These are phyloP conservation scores for Neckera pumila DNA, from an alignment of 225 moss, liverwort and hornwort genomes.

Conservation along the genomic window DNA sequence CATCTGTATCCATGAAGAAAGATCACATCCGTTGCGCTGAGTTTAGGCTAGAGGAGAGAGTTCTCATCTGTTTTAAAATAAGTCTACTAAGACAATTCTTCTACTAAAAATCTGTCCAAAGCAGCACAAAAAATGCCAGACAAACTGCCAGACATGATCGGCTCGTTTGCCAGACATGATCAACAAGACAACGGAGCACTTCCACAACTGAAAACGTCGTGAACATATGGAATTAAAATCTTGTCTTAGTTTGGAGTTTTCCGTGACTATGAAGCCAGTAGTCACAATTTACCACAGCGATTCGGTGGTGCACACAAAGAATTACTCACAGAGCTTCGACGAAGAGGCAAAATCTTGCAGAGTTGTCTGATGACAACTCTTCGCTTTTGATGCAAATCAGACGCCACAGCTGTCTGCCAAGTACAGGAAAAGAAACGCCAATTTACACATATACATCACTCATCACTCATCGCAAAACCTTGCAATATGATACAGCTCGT, in stretches of 20 bases:
- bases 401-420: conserved; percentile 61
- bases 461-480: background rate
- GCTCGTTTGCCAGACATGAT: background rate
- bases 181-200: background rate
- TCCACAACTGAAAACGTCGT: background rate
- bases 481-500: background rate
- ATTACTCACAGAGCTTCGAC: conserved; percentile 60
- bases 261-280: background rate
- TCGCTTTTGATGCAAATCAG: conserved; percentile 72
- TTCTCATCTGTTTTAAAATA: background rate
- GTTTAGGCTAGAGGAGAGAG: background rate
- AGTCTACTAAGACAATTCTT: background rate
- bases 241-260: background rate
- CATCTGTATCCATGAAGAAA: conserved; percentile 29
- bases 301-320: background rate
- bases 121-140: background rate
- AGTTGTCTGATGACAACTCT: conserved; percentile 73
- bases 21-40: background rate
- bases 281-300: background rate
- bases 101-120: background rate
- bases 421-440: background rate
- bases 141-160: background rate
- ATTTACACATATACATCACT: background rate
- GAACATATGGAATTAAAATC: background rate
- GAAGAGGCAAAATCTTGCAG: conserved; percentile 81